A percentile compares a stretch with the other conserved stretches of the same genome.
Conservation (phyloP, 257 asterid species). For the Solanum arcanum region DNA sequence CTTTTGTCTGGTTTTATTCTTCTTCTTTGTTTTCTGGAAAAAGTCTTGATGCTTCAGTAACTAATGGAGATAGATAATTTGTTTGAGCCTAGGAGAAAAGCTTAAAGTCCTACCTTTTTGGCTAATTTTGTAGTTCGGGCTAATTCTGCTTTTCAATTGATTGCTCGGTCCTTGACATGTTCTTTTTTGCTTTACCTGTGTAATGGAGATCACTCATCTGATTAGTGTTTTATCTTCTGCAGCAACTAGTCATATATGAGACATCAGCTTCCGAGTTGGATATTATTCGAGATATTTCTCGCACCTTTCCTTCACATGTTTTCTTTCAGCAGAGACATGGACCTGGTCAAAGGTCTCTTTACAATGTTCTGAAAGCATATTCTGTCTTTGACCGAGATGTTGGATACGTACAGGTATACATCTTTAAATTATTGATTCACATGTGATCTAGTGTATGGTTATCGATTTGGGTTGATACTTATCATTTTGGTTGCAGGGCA, state of each 20-base stretch:
- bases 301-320: conserved; percentile 97
- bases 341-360: conserved; percentile 98
- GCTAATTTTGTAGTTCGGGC: background rate
- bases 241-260: conserved; percentile 98
- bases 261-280: conserved; percentile 98
- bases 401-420: conserved; percentile 90
- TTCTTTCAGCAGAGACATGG: conserved; percentile 99
- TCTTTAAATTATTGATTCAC: background rate
- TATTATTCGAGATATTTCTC: conserved; percentile 94
- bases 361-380: conserved; percentile 92
- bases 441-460: background rate
- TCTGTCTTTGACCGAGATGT: conserved; percentile 95
- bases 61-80: background rate
- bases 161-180: background rate
- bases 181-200: background rate
- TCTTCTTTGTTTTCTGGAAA: background rate
- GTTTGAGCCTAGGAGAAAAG: background rate
- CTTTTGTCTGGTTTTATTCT: background rate
- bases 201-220: background rate
- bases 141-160: background rate
- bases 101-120: background rate
- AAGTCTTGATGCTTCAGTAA: background rate
- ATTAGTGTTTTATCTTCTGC: conserved; percentile 25
- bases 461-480: background rate
- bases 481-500: conserved; percentile 64